These are phyloP conservation scores for Entomophthora muscae DNA, from an alignment of 371 early-diverging fungal genomes.

Conservation along the genomic window DNA sequence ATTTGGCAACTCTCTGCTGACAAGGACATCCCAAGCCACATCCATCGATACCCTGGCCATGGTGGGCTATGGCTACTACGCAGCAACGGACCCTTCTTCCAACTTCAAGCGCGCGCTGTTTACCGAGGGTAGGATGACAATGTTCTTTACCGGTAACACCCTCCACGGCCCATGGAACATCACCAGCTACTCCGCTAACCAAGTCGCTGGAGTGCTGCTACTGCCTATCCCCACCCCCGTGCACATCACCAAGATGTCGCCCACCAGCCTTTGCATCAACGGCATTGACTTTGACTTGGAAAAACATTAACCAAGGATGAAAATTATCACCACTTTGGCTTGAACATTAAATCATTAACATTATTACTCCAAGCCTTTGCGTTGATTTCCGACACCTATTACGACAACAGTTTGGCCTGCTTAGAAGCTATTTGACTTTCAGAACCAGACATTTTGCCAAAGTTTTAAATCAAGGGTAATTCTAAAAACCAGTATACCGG, in stretches of 20 bases:
- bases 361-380: too few species aligned
- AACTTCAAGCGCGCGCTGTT: background rate
- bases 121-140: background rate
- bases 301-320: too few species aligned
- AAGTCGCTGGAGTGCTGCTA: background rate
- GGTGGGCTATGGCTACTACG: background rate
- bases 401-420: too few species aligned
- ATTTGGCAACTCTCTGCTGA: background rate
- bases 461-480: too few species aligned
- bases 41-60: background rate
- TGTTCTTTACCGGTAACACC: background rate
- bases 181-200: background rate
- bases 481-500: too few species aligned
- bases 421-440: too few species aligned
- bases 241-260: background rate
- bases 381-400: too few species aligned
- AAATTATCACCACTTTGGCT: too few species aligned
- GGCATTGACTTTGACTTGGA: background rate
- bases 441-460: too few species aligned
- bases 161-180: background rate
- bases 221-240: background rate
- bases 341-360: too few species aligned
- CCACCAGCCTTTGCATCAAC: background rate
- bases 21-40: background rate
- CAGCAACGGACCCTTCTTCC: background rate